phyloP scores from a whole-genome alignment of 805 yeast genomes.

The Saccharomycopsis lassenensis region DNA sequence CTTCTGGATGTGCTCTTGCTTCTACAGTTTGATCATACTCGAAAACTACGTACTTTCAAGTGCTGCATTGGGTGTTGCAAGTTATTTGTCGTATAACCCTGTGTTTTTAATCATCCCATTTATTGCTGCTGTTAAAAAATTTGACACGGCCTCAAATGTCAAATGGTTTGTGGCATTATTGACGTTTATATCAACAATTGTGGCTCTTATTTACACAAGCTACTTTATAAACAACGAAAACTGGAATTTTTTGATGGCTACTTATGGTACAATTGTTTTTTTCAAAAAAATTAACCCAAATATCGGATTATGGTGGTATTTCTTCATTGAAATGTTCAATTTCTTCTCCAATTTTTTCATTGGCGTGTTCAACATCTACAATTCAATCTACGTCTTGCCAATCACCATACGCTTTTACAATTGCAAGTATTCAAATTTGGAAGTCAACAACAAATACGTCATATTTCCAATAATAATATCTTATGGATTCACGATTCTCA shows the following conservation, averaged over 20 bases:
- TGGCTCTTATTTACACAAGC: slow-evolving; percentile 28
- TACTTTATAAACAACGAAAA: slow-evolving; percentile 28
- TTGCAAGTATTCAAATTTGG: slow-evolving; percentile 11
- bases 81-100: slow-evolving; percentile 41
- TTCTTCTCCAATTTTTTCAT: slow-evolving; percentile 76
- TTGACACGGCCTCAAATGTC: neutral
- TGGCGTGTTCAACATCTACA: slow-evolving; percentile 71
- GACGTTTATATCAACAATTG: slow-evolving; percentile 22
- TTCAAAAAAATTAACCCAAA: slow-evolving; percentile 77
- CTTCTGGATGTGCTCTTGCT: slow-evolving; percentile 38
- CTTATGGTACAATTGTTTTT: slow-evolving; percentile 46
- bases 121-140: slow-evolving; percentile 27
- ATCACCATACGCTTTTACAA: slow-evolving; percentile 52
- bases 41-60: slow-evolving; percentile 31
- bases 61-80: slow-evolving; percentile 46
- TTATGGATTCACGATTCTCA: slow-evolving; percentile 45
- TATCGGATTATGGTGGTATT: slow-evolving; percentile 97
- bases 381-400: slow-evolving; percentile 59
- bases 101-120: slow-evolving; percentile 35
- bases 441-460: slow-evolving; percentile 33
- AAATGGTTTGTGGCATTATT: slow-evolving; percentile 18
- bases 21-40: slow-evolving; percentile 31
- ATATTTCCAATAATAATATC: slow-evolving; percentile 42
- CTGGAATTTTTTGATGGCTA: slow-evolving; percentile 37
- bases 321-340: slow-evolving; percentile 90